Conservation (phyloP, 2,329 filamentous ascomycete genomes). For the Ceratocystis harringtonii region DNA sequence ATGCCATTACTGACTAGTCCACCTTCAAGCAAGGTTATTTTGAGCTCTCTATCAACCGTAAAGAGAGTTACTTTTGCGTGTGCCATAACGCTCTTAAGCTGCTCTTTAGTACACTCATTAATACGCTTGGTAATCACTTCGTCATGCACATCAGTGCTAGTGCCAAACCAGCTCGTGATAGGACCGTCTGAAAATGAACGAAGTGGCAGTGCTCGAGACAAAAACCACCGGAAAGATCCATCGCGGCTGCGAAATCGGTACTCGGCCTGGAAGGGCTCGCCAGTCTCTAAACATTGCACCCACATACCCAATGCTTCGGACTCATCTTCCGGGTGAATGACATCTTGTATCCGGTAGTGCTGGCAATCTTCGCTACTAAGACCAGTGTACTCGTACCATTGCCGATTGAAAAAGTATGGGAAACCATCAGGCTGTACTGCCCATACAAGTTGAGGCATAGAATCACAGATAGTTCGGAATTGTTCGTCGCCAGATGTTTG, state of each 20-base stretch:
- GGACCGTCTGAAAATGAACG: constrained; percentile 47
- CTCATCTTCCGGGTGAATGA: constrained; percentile 59
- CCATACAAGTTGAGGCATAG: constrained; percentile 59
- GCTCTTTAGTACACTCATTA: constrained; percentile 51
- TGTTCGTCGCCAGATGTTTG: constrained; percentile 56
- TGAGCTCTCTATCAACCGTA: constrained; percentile 47
- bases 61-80: constrained; percentile 65
- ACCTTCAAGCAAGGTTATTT: constrained; percentile 56
- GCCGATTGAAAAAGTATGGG: constrained; percentile 58
- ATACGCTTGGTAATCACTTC: constrained; percentile 49
- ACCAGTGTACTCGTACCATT: constrained; percentile 72
- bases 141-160: constrained; percentile 67
- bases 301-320: constrained; percentile 39
- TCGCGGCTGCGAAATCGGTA: constrained; percentile 53
- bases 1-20: constrained; percentile 41
- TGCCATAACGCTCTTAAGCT: constrained; percentile 56
- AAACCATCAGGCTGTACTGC: constrained; percentile 51
- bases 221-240: constrained; percentile 65
- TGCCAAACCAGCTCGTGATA: constrained; percentile 67
- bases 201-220: constrained; percentile 56
- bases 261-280: constrained; percentile 53
- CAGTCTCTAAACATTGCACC: constrained; percentile 48
- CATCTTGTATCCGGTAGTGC: constrained; percentile 45
- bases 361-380: constrained; percentile 46
- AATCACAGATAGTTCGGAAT: constrained; percentile 63